These are phyloP conservation scores for Solanum gracilifrons DNA, from an alignment of 257 asterid genomes.

Conservation along the genomic window DNA sequence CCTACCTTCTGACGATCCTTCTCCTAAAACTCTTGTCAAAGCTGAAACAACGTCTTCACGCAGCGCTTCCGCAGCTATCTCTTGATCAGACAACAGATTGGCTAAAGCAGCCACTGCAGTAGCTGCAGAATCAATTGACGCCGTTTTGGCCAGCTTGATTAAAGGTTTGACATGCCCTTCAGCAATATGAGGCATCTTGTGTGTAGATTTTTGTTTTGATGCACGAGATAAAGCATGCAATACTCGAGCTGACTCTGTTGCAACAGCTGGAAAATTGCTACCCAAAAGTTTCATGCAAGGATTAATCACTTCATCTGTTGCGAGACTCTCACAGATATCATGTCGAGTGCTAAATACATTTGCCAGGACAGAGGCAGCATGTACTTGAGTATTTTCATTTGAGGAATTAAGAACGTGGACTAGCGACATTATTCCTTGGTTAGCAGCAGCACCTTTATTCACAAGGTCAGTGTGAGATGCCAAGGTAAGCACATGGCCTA, in stretches of 20 bases:
- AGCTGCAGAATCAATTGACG: conserved; percentile 64
- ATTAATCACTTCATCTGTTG: conserved; percentile 57
- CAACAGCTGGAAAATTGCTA: conserved; percentile 48
- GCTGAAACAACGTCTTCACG: conserved; percentile 76
- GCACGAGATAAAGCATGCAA: conserved; percentile 61
- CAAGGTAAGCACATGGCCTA: conserved; percentile 72
- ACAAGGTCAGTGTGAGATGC: conserved; percentile 65
- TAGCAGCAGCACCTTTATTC: conserved; percentile 43
- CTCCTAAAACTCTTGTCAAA: conserved; percentile 57
- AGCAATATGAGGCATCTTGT: conserved; percentile 43
- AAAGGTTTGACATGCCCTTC: conserved; percentile 61
- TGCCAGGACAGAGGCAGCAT: conserved; percentile 65
- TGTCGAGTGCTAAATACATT: conserved; percentile 46
- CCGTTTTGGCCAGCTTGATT: conserved; percentile 64
- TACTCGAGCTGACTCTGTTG: conserved; percentile 61
- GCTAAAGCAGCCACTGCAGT: conserved; percentile 72
- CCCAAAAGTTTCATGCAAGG: conserved; percentile 55
- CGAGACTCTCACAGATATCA: conserved; percentile 65
- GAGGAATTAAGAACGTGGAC: conserved; percentile 70
- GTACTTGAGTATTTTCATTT: conserved; percentile 49
- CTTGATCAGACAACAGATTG: conserved; percentile 55
- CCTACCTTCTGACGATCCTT: conserved; percentile 69
- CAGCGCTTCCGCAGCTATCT: conserved; percentile 68
- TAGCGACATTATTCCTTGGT: conserved; percentile 65
- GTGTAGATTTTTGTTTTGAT: conserved; percentile 24